Conservation (phyloP, 352 stramenopile genomes). For the Phytophthora sojae region DNA sequence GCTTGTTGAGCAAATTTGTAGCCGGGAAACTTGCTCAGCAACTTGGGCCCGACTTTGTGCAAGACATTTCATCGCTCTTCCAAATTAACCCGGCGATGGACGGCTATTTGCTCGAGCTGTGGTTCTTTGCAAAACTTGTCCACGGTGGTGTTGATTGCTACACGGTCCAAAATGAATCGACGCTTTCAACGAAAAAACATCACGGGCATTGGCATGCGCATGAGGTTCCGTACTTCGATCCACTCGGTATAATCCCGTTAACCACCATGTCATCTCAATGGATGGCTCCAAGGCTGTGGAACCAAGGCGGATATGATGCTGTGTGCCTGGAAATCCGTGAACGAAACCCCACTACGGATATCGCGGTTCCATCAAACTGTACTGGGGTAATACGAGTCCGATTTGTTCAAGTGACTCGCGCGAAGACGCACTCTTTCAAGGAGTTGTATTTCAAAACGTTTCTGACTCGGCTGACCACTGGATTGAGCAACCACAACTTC, state of each 20-base stretch:
- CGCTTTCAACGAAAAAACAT: neutral
- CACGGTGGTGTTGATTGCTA: conserved; percentile 3
- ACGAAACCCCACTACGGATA: neutral
- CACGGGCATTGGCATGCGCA: neutral
- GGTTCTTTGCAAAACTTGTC: conserved; percentile 1
- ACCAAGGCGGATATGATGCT: conserved; percentile 8
- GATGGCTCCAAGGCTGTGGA: neutral
- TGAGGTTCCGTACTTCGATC: conserved; percentile 7
- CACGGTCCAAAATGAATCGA: neutral
- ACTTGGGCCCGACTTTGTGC: conserved; percentile 3
- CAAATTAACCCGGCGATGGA: neutral
- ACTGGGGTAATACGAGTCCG: neutral
- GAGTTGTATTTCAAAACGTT: neutral
- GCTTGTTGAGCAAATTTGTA: conserved; percentile 5
- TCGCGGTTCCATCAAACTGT: neutral
- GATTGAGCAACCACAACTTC: neutral
- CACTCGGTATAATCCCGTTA: conserved; percentile 4
- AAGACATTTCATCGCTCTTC: neutral
- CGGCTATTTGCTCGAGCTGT: conserved; percentile 3
- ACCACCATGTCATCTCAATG: neutral
- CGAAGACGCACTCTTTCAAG: conserved; percentile 3
- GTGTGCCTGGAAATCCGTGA: conserved; percentile 3
- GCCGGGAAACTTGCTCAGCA: neutral
- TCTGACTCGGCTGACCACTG: neutral
- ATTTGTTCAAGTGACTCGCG: conserved; percentile 1